phyloP scores from a whole-genome alignment of 2,329 filamentous ascomycete genomes.

The Stachybotrys echinatus region DNA sequence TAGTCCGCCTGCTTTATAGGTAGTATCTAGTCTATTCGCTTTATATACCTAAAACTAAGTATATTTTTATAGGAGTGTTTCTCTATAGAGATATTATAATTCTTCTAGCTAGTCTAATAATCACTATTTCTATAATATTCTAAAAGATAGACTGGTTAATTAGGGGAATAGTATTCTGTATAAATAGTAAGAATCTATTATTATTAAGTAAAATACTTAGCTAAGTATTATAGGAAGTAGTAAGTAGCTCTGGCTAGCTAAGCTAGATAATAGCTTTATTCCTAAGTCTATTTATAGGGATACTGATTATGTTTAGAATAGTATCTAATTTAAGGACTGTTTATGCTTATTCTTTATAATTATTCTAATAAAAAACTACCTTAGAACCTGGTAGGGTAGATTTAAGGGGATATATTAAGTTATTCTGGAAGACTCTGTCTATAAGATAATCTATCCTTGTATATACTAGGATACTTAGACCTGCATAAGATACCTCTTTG shows the following conservation, averaged over 20 bases:
- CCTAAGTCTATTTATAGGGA: no score
- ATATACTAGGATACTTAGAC: constrained; percentile 8
- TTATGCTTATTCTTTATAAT: not conserved
- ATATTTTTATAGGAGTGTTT: constrained; percentile 1
- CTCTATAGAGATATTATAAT: constrained; percentile 3
- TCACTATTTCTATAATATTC: constrained; percentile 8
- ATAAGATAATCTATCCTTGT: no score
- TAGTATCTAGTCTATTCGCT: not conserved
- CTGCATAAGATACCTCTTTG: not conserved
- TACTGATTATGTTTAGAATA: not conserved
- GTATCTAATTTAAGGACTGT: not conserved
- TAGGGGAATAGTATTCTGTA: constrained; percentile 6
- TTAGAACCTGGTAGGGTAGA: no score
- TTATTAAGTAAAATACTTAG: not conserved
- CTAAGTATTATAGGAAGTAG: not conserved
- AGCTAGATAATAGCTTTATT: not conserved
- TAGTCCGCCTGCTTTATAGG: not conserved
- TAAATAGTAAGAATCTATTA: constrained; percentile 6
- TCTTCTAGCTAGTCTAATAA: constrained; percentile 5
- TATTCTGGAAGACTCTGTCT: no score
- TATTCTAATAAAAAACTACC: not conserved
- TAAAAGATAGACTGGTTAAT: constrained; percentile 3
- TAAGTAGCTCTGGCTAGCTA: not conserved
- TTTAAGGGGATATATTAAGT: no score
- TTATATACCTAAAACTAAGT: not conserved